Conservation (phyloP, 495 filamentous ascomycete genomes). For the Staphylotrichum longicolle region DNA sequence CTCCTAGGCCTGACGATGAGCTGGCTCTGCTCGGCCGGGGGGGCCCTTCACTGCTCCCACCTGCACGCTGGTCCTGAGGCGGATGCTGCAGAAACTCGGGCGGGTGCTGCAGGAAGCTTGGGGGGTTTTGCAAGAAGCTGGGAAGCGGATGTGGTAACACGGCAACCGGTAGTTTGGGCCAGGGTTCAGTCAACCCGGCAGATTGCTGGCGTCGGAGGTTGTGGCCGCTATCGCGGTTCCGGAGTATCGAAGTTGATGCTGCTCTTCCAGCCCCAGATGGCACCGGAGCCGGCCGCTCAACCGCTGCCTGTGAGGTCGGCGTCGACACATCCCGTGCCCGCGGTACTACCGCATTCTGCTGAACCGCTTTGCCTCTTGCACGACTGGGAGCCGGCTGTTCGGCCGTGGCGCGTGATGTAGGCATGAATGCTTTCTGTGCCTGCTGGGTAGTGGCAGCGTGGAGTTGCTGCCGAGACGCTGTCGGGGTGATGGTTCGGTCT, state of each 20-base stretch:
- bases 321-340: background rate
- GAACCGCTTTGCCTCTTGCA: too few relatives aligned
- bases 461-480: too few relatives aligned
- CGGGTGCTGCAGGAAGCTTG: slow-evolving; percentile 2
- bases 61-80: background rate
- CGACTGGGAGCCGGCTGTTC: too few relatives aligned
- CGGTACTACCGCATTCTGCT: background rate
- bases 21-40: background rate
- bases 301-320: background rate
- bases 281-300: background rate
- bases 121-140: background rate
- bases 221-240: background rate
- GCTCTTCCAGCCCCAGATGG: background rate
- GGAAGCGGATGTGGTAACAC: background rate
- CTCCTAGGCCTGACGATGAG: background rate
- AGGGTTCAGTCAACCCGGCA: background rate
- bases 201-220: background rate
- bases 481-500: slow-evolving; percentile 2
- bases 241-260: background rate
- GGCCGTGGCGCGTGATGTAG: too few relatives aligned
- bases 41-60: background rate
- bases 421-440: too few relatives aligned
- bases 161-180: background rate
- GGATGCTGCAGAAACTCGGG: slow-evolving; percentile 6
- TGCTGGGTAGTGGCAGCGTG: too few relatives aligned